Evolutionary conservation across 495 filamentous ascomycete genomes (phyloP).

Genomic region (Aspergillus leporis): DNA sequence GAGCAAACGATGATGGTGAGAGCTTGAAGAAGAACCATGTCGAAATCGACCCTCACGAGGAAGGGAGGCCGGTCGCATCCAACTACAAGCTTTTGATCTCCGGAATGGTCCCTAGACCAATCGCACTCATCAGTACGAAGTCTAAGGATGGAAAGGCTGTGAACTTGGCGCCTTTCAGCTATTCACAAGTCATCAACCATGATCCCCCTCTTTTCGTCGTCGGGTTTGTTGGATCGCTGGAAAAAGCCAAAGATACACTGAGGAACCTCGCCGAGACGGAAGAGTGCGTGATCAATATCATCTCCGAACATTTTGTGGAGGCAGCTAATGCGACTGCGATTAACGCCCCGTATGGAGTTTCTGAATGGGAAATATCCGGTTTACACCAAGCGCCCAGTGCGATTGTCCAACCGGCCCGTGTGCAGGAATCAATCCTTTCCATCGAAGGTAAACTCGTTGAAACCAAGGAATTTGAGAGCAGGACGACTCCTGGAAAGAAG

Average conservation of each 20-base stretch:
- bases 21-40: slow-evolving; percentile 62
- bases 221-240: slow-evolving; percentile 58
- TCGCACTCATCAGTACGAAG: slow-evolving; percentile 63
- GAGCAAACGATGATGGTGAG: slow-evolving; percentile 64
- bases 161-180: slow-evolving; percentile 88
- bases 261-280: slow-evolving; percentile 67
- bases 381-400: slow-evolving; percentile 68
- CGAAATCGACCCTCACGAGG: slow-evolving; percentile 78
- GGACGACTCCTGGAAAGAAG: slow-evolving; percentile 65
- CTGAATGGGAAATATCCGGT: slow-evolving; percentile 80
- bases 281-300: slow-evolving; percentile 84
- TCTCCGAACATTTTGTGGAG: slow-evolving; percentile 81
- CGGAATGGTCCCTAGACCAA: slow-evolving; percentile 80
- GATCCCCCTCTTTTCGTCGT: slow-evolving; percentile 90
- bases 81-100: slow-evolving; percentile 96
- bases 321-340: slow-evolving; percentile 80
- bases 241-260: slow-evolving; percentile 72
- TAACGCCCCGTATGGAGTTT: slow-evolving; percentile 75
- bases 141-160: slow-evolving; percentile 57
- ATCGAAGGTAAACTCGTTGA: slow-evolving; percentile 79
- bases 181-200: slow-evolving; percentile 79
- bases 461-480: slow-evolving; percentile 73
- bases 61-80: slow-evolving; percentile 62
- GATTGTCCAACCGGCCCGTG: slow-evolving; percentile 69
- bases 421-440: slow-evolving; percentile 77